A percentile compares a stretch with the other conserved stretches of the same genome.
Conservation (phyloP, 1,284 basidiomycete species). For the Phlebopus sp. region DNA sequence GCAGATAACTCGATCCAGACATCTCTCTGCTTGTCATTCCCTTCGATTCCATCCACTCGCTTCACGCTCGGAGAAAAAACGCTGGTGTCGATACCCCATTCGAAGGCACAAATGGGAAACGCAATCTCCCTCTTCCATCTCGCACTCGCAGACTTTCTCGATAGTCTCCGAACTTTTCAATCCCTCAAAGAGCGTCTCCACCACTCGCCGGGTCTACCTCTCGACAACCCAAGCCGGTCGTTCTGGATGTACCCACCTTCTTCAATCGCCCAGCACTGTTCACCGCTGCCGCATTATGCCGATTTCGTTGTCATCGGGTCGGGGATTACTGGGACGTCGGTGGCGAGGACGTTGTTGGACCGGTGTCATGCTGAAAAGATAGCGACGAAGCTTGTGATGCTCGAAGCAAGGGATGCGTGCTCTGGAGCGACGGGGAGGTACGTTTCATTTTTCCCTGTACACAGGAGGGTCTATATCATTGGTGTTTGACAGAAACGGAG, state of each 20-base stretch:
- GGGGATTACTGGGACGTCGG: conserved; percentile 64
- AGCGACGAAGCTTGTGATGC: conserved; percentile 50
- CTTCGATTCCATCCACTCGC: no score
- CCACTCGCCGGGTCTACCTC: conserved; percentile 53
- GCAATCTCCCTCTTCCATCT: conserved; percentile 29
- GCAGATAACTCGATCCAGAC: no score
- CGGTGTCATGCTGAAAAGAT: conserved; percentile 23
- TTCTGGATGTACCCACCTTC: conserved; percentile 62
- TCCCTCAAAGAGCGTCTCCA: conserved; percentile 37
- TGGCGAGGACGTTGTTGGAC: conserved; percentile 54
- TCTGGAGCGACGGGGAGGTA: conserved; percentile 37
- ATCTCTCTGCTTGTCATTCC: no score
- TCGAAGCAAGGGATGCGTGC: conserved; percentile 67
- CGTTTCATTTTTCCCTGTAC: conserved; percentile 31
- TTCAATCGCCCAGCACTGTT: conserved; percentile 43
- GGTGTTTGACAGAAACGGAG: conserved; percentile 33
- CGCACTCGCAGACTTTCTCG: conserved; percentile 27
- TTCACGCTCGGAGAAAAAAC: no score
- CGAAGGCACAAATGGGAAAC: no score
- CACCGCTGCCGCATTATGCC: conserved; percentile 46
- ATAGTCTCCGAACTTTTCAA: conserved; percentile 26
- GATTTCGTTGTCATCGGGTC: conserved; percentile 70
- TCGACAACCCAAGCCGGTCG: conserved; percentile 47
- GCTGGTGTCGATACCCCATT: no score
- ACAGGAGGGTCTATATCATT: no score